Evolutionary conservation across 1,284 basidiomycete genomes (phyloP).

Genomic region (Apiotrichum akiyoshidainum): DNA sequence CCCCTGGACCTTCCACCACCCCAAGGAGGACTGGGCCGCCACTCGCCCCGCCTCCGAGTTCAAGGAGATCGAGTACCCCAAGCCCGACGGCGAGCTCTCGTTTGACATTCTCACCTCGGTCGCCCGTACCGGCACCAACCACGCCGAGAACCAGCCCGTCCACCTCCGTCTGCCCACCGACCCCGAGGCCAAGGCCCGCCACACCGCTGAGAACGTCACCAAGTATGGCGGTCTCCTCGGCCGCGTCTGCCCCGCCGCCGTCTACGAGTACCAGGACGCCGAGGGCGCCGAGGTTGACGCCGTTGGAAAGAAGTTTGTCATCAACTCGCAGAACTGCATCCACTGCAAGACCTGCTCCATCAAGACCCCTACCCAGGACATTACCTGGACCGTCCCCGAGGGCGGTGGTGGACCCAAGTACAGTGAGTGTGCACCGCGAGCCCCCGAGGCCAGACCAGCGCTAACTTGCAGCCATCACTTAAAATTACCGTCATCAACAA

Average conservation of each 20-base stretch:
- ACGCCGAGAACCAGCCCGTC: slow-evolving; percentile 90
- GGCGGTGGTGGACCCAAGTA: slow-evolving; percentile 92
- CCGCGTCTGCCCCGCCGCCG: slow-evolving; percentile 88
- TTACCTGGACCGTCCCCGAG: slow-evolving; percentile 85
- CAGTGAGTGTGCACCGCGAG: slow-evolving; percentile 57
- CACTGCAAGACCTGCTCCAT: slow-evolving; percentile 88
- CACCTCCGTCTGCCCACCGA: slow-evolving; percentile 69
- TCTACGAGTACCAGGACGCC: slow-evolving; percentile 88
- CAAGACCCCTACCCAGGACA: slow-evolving; percentile 86
- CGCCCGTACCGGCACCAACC: slow-evolving; percentile 89
- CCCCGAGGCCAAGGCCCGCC: slow-evolving; percentile 57
- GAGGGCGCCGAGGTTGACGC: slow-evolving; percentile 59
- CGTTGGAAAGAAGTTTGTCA: slow-evolving; percentile 82
- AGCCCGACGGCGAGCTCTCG: slow-evolving; percentile 83
- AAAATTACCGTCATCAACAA: slow-evolving; percentile 7
- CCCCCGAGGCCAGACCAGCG: neutral
- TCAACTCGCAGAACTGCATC: slow-evolving; percentile 76
- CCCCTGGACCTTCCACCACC: slow-evolving; percentile 87
- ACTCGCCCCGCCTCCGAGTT: slow-evolving; percentile 68
- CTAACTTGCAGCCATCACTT: slow-evolving; percentile 20
- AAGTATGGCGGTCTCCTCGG: slow-evolving; percentile 83
- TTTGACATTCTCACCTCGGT: slow-evolving; percentile 93
- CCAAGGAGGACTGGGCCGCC: slow-evolving; percentile 65
- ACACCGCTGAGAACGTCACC: slow-evolving; percentile 72
- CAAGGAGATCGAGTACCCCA: slow-evolving; percentile 83